These are phyloP conservation scores for Mycosphaerelloides madeirae DNA, from an alignment of 2,329 filamentous ascomycete genomes.

Conservation along the genomic window DNA sequence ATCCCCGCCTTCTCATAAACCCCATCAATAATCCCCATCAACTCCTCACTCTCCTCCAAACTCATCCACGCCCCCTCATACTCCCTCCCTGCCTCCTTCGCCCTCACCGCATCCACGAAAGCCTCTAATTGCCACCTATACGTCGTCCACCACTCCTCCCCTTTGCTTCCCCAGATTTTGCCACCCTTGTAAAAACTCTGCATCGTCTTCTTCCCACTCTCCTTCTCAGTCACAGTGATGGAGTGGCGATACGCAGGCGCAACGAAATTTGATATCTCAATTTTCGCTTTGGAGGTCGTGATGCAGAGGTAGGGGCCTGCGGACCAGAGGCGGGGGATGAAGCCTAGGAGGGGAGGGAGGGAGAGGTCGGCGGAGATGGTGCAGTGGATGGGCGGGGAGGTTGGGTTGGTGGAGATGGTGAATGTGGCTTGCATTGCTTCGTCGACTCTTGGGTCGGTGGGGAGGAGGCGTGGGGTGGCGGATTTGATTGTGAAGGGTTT, in stretches of 20 bases:
- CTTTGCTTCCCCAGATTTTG: conserved; percentile 11
- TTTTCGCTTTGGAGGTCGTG: conserved; percentile 11
- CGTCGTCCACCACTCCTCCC: conserved; percentile 32
- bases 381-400: conserved; percentile 6
- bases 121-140: conserved; percentile 35
- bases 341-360: conserved; percentile 4
- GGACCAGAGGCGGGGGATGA: conserved; percentile 8
- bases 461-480: conserved; percentile 5
- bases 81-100: conserved; percentile 21
- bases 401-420: conserved; percentile 24
- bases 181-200: conserved; percentile 10
- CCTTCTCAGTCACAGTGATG: conserved; percentile 12
- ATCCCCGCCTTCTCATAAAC: conserved; percentile 33
- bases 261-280: conserved; percentile 9
- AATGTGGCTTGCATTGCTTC: conserved; percentile 35
- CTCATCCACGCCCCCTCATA: conserved; percentile 24
- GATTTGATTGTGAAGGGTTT: conserved; percentile 2
- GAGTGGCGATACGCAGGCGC: conserved; percentile 5
- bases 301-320: not conserved
- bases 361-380: conserved; percentile 3
- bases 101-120: conserved; percentile 33
- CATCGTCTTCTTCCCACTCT: conserved; percentile 6
- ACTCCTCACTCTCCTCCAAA: conserved; percentile 32
- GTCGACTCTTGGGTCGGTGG: conserved; percentile 5
- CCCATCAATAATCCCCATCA: conserved; percentile 35